These are phyloP conservation scores for Ensete ventricosum DNA, from an alignment of 176 grass and related monocot species.

Conservation along the genomic window DNA sequence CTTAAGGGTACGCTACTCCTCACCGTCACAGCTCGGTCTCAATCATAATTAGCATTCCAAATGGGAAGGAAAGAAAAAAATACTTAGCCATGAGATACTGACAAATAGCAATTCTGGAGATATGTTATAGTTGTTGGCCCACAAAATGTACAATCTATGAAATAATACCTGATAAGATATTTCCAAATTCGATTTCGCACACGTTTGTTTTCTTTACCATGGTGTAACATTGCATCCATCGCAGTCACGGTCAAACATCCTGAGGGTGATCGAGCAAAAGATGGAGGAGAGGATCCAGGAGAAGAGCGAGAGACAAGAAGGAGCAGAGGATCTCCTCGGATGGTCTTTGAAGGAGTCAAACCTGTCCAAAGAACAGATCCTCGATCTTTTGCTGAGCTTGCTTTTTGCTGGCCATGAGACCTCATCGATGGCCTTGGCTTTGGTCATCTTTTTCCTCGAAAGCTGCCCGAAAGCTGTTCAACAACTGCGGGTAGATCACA, in stretches of 20 bases:
- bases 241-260: slow-evolving; percentile 66
- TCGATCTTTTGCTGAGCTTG: slow-evolving; percentile 89
- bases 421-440: slow-evolving; percentile 72
- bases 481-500: slow-evolving; percentile 44
- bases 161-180: background rate
- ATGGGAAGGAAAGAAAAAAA: too few species aligned
- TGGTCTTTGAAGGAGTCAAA: slow-evolving; percentile 66
- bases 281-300: slow-evolving; percentile 58
- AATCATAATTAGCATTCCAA: too few species aligned
- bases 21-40: too few species aligned
- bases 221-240: background rate
- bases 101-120: background rate
- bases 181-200: background rate
- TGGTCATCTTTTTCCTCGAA: slow-evolving; percentile 87
- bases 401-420: slow-evolving; percentile 93
- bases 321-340: slow-evolving; percentile 84
- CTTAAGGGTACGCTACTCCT: slow-evolving; percentile 44
- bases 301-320: slow-evolving; percentile 24
- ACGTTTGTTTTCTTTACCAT: background rate
- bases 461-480: slow-evolving; percentile 57
- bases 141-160: background rate
- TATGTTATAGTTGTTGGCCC: background rate
- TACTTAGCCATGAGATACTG: background rate
- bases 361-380: slow-evolving; percentile 72
- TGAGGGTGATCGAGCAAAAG: slow-evolving; percentile 73